Conservation (phyloP, 2,329 filamentous ascomycete species). For the Cladosporium velox region DNA sequence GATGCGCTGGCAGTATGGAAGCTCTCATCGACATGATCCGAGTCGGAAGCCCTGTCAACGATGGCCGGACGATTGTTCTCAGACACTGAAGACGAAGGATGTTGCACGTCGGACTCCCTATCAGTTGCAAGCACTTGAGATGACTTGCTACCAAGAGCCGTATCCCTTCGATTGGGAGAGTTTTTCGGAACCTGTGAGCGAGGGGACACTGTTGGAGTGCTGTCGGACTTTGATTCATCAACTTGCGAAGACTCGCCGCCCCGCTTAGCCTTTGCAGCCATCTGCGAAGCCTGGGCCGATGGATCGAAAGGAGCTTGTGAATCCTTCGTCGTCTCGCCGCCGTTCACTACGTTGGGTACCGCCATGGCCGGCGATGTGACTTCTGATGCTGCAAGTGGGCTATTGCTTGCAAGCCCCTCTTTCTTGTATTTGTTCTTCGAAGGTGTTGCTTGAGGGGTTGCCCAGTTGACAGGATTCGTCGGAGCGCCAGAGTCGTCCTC, state of each 20-base stretch:
- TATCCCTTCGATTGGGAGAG: neutral
- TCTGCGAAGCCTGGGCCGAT: neutral
- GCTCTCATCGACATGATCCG: slow-evolving; percentile 35
- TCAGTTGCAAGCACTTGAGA: neutral
- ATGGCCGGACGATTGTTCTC: neutral
- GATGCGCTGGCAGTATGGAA: slow-evolving; percentile 36
- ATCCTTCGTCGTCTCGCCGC: neutral
- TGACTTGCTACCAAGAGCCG: neutral
- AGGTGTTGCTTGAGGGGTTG: neutral
- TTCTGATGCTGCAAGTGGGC: neutral
- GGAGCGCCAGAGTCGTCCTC: neutral
- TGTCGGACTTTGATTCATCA: neutral
- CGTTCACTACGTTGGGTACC: neutral
- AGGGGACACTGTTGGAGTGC: neutral
- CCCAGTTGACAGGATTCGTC: too few species aligned
- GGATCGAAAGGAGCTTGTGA: neutral
- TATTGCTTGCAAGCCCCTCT: neutral
- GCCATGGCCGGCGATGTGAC: neutral
- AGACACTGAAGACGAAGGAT: neutral
- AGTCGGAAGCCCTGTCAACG: slow-evolving; percentile 19
- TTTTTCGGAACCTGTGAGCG: neutral
- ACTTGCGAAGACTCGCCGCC: neutral
- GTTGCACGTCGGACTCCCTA: neutral
- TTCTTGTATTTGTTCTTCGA: neutral
- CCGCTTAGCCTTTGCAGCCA: too few species aligned